A percentile compares a stretch with the other conserved stretches of the same genome.
Conservation (phyloP, 352 stramenopile species). For the Phytophthora pluvialis region DNA sequence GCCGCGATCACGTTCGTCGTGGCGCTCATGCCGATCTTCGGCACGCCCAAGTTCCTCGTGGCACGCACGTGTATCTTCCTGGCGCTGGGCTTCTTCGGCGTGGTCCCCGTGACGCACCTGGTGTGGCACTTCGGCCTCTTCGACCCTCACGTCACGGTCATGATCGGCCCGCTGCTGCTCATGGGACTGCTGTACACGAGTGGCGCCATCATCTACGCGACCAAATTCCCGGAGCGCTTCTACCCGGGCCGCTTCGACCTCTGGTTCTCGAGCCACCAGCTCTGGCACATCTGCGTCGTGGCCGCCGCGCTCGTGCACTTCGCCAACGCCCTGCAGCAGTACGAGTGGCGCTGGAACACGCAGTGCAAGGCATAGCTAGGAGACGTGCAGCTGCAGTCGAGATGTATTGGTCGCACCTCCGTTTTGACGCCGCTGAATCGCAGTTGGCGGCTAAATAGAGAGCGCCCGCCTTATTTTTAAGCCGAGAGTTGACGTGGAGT, state of each 20-base stretch:
- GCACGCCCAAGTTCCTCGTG: constrained; percentile 73
- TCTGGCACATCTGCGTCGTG: constrained; percentile 91
- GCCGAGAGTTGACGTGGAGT: background rate
- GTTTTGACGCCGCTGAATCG: constrained; percentile 10
- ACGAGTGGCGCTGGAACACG: constrained; percentile 88
- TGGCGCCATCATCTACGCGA: constrained; percentile 85
- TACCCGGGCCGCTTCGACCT: constrained; percentile 87
- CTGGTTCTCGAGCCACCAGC: constrained; percentile 87
- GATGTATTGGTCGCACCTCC: constrained; percentile 23
- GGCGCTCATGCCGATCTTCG: constrained; percentile 74
- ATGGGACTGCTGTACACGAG: constrained; percentile 84
- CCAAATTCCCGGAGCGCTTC: constrained; percentile 85
- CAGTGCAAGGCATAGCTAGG: constrained; percentile 66
- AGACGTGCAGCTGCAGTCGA: constrained; percentile 10
- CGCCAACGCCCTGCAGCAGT: constrained; percentile 82
- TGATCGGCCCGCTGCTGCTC: constrained; percentile 80
- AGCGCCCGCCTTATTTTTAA: constrained; percentile 36
- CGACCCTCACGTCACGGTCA: constrained; percentile 84
- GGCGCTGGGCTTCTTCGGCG: constrained; percentile 78
- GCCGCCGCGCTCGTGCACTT: constrained; percentile 88
- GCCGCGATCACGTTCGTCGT: constrained; percentile 73
- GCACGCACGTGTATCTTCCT: constrained; percentile 84
- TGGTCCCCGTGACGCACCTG: constrained; percentile 79
- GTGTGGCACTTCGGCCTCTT: constrained; percentile 81
- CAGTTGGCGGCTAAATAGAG: constrained; percentile 27